These are phyloP conservation scores for Stemphylium beticola DNA, from an alignment of 2,329 filamentous ascomycete genomes.

Conservation along the genomic window DNA sequence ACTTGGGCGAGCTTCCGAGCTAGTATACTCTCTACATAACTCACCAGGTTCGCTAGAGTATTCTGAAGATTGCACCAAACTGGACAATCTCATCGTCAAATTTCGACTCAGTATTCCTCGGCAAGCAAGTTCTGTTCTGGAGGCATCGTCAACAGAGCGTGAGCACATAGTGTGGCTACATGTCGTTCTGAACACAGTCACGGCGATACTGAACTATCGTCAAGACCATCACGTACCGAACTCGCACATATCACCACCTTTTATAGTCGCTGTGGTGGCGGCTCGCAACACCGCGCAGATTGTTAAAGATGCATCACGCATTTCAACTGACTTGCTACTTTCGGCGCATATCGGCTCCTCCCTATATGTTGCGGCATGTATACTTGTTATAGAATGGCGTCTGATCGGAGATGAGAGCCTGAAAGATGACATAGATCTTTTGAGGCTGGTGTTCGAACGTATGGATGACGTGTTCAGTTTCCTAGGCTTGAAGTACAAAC, in stretches of 20 bases:
- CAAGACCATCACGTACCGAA: neutral
- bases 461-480: slow-evolving; percentile 34
- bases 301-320: slow-evolving; percentile 35
- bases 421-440: slow-evolving; percentile 33
- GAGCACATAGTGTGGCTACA: slow-evolving; percentile 37
- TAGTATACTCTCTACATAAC: slow-evolving; percentile 37
- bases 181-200: slow-evolving; percentile 28
- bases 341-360: slow-evolving; percentile 31
- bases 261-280: slow-evolving; percentile 27
- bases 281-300: slow-evolving; percentile 35
- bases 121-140: slow-evolving; percentile 27
- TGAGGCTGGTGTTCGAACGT: slow-evolving; percentile 36
- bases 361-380: slow-evolving; percentile 32
- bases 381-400: slow-evolving; percentile 39
- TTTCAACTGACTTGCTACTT: slow-evolving; percentile 34
- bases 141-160: slow-evolving; percentile 23
- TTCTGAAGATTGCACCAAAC: slow-evolving; percentile 27
- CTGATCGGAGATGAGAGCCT: slow-evolving; percentile 26
- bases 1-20: slow-evolving; percentile 35
- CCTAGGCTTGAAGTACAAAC: slow-evolving; percentile 38
- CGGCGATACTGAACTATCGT: slow-evolving; percentile 36
- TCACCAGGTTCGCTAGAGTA: slow-evolving; percentile 30
- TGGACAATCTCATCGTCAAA: slow-evolving; percentile 32
- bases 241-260: slow-evolving; percentile 8
- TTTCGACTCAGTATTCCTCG: slow-evolving; percentile 38